Base-by-base conservation (phyloP, 805 yeast genomes). In the Ogataea naganishii region DNA sequence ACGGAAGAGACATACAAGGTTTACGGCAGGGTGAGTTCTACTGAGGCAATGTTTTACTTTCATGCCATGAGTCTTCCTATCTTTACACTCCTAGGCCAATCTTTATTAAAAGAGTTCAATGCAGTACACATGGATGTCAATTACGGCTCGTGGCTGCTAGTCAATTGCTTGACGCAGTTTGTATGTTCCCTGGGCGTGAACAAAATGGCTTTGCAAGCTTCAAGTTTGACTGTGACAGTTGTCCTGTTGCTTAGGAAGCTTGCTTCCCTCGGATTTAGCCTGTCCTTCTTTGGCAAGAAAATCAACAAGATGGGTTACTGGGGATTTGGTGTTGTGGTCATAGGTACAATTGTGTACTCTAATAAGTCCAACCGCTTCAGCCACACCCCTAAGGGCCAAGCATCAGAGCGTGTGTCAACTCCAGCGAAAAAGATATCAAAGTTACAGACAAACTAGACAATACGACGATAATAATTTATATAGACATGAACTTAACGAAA, bases 171-270 rank as follows among this genome's bases (percentile, higher is more conserved):
- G 1, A 71, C 82, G 1, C 84, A 77, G 49, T 62, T 67, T 39
- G 30, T 73, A 4, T 81, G 94, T 45, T 72, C 77, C 2, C 53
- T 69, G 9, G 86, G 89, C 4, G 89, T 80, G 9, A 78, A 75
- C 44, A 60, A 60, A 43, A 54, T 81, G 15, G 73, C 77, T 0
- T 71, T 79, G 13, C 49, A 49, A 6, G 64, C 77, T 1, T 60
- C 69, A n/a, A 79, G 88, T 0, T 47, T 81, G 24, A 75, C 83
- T 0, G 69, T 80, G 3, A 66, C 76, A 0, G 69, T 81, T 9
- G 69, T 75, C 1, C 56, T 80, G 16, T 58, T 76, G 20, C 49
- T 79, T 8, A 62, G 92, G 27, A 77, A 80, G 49, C 70, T 80
- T 35, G 49, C 66, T 7, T 75, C 83, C 33, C 53, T 82, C 35